phyloP scores from a whole-genome alignment of 805 yeast species.

The Kodamaea kaohsiungensis region DNA sequence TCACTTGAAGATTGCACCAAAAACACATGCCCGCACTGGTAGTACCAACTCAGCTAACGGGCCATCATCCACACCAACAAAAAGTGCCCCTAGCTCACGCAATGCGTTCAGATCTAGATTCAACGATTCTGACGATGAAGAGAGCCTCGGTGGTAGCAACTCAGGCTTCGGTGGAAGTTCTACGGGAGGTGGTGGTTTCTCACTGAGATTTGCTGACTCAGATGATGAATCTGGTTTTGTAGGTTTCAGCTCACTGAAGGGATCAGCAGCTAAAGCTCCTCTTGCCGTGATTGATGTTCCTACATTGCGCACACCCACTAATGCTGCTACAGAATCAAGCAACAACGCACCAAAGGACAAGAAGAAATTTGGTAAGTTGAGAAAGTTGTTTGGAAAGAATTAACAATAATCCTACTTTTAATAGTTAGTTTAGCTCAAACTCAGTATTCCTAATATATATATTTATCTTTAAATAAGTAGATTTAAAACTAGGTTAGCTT shows the following conservation, averaged over 20 bases:
- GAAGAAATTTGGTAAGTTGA: conserved; percentile 38
- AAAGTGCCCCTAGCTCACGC: conserved; percentile 1
- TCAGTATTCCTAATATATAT: neutral
- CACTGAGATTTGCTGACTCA: conserved; percentile 15
- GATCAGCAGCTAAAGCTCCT: conserved; percentile 1
- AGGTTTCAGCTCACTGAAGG: conserved; percentile 11
- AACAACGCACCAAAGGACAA: conserved; percentile 23
- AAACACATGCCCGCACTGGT: neutral
- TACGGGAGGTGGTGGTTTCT: conserved; percentile 7
- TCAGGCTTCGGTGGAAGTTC: neutral
- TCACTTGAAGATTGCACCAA: conserved; percentile 1
- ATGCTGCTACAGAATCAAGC: conserved; percentile 4
- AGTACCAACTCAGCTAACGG: neutral
- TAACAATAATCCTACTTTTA: conserved; percentile 1
- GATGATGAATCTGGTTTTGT: conserved; percentile 13
- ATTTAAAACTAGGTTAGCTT: neutral
- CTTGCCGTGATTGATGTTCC: conserved; percentile 4
- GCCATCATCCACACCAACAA: neutral
- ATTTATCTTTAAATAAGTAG: conserved; percentile 3
- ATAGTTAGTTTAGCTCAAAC: neutral
- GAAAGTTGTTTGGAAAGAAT: conserved; percentile 40
- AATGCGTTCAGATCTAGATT: conserved; percentile 27
- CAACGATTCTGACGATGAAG: conserved; percentile 32
- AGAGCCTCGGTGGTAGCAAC: conserved; percentile 1
- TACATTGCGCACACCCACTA: conserved; percentile 12